Conservation (phyloP, 331 rosid genomes). For the Ulmus americana region DNA sequence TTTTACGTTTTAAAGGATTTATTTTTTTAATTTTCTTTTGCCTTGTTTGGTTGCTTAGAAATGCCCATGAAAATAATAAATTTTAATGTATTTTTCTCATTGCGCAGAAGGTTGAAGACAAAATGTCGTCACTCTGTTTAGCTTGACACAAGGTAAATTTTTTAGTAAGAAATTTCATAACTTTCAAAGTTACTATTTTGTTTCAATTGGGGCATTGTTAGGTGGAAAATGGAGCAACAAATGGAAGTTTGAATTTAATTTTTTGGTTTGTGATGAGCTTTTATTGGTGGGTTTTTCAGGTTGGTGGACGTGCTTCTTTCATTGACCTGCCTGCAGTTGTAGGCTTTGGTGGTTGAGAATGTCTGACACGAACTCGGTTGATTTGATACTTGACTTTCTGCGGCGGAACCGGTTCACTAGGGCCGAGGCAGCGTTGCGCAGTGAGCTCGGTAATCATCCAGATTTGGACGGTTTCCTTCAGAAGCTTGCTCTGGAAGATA, state of each 20-base stretch:
- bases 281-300: slow-evolving; percentile 27
- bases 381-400: slow-evolving; percentile 76
- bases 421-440: slow-evolving; percentile 90
- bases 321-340: slow-evolving; percentile 23
- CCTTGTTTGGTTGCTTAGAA: slow-evolving; percentile 27
- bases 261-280: slow-evolving; percentile 27
- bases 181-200: slow-evolving; percentile 7
- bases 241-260: slow-evolving; percentile 6
- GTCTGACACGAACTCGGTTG: slow-evolving; percentile 73
- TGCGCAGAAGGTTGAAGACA: slow-evolving; percentile 46
- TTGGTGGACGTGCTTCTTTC: slow-evolving; percentile 18
- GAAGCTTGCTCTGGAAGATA: slow-evolving; percentile 68
- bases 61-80: slow-evolving; percentile 16
- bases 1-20: slow-evolving; percentile 16
- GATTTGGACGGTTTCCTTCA: slow-evolving; percentile 66
- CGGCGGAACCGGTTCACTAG: slow-evolving; percentile 62
- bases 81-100: slow-evolving; percentile 25
- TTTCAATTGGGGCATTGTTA: not conserved
- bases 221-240: slow-evolving; percentile 15
- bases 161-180: slow-evolving; percentile 1
- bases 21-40: slow-evolving; percentile 8
- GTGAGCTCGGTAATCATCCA: slow-evolving; percentile 62
- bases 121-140: slow-evolving; percentile 42
- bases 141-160: slow-evolving; percentile 49
- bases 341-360: slow-evolving; percentile 53